Conservation (phyloP, 75 land plant genomes). For the Ceratopteris richardii region DNA sequence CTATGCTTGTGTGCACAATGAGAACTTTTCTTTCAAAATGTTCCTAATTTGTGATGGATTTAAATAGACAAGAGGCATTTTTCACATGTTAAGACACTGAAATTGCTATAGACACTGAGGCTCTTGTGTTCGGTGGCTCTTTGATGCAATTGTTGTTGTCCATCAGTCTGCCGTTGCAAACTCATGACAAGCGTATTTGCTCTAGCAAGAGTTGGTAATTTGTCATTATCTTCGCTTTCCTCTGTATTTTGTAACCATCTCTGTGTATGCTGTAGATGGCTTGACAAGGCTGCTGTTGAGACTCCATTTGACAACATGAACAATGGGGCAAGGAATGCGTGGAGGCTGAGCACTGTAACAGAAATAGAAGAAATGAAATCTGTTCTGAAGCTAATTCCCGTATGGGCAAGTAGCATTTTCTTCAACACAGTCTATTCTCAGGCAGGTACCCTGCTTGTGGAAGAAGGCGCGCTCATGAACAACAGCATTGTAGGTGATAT, state of each 20-base stretch:
- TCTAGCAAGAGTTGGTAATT: too few species aligned
- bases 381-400: constrained; percentile 50
- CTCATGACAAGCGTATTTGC: neutral
- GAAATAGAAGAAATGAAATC: constrained; percentile 73
- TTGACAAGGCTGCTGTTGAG: constrained; percentile 70
- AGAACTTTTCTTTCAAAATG: too few species aligned
- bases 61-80: too few species aligned
- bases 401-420: constrained; percentile 64
- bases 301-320: constrained; percentile 3
- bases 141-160: too few species aligned
- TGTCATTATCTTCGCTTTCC: neutral
- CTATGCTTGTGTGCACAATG: too few species aligned
- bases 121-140: neutral
- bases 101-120: neutral
- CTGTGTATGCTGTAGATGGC: constrained; percentile 37
- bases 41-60: too few species aligned
- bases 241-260: neutral
- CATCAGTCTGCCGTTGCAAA: neutral
- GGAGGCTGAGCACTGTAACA: constrained; percentile 44
- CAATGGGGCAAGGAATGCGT: constrained; percentile 11
- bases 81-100: neutral
- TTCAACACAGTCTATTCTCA: constrained; percentile 88
- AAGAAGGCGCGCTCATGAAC: constrained; percentile 75
- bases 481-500: constrained; percentile 33
- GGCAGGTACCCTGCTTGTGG: constrained; percentile 71